Base-by-base conservation (phyloP, 1,284 basidiomycete species). In the Sanguinoderma infundibulare region DNA sequence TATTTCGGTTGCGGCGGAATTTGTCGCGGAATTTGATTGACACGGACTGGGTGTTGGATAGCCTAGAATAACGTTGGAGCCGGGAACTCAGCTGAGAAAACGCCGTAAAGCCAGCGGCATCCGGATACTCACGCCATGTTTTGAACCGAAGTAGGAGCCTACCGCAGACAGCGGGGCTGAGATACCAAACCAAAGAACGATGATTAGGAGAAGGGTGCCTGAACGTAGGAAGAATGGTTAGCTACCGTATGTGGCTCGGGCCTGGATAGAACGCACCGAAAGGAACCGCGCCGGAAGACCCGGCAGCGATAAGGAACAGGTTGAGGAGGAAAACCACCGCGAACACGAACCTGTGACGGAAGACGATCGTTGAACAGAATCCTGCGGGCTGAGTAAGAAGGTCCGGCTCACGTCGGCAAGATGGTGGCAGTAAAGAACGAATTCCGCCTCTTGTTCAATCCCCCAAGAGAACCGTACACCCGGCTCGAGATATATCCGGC, bases 161-260 rank as follows among this genome's bases (percentile, higher is more conserved):
- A 91, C 75, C 17, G 86, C 82, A 28, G 90, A 91, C 52, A 92
- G 81, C 0, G 97, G 97, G 0, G 94, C 91, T 35, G 95, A 96
- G 63, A 98, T 95, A 51, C 95, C 89, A 75, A 96, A 98, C 96
- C 96, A 99, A n/a, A 99, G 79, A 9, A 94, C 73, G 20, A 97
- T 86, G 63, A 99, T 92, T 22, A 95, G 83, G 44, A 96, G 79
- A 82, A 98, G 91, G 0, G 97, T 97, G 40, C 91, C 90, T 91
- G 53, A 14, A 24, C 15, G 26, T 42, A 51, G 24, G 55, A 53
- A 20, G 50, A 32, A 51, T 44, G 32, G 28, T 36, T 20, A 39
- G 40, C 52, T 4, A 14, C 30, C 36, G 7, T 46, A 32, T 26
- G n/a, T 36, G 42, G 32, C 32, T 34, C 38, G 34, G 44, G 40